Conservation (phyloP, 805 yeast genomes). For the Saccharomyces mikatae region DNA sequence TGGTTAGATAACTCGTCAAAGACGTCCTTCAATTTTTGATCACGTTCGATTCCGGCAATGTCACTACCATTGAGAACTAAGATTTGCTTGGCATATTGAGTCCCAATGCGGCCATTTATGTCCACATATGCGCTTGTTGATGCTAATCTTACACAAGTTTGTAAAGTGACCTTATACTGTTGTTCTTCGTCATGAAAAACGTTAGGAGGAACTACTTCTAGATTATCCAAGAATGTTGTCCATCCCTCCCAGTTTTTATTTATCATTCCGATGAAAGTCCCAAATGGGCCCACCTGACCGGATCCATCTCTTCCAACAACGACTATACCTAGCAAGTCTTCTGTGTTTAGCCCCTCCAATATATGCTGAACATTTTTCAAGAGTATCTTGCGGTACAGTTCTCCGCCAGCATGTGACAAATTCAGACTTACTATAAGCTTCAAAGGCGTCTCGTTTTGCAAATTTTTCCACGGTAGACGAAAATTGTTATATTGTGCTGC, state of each 20-base stretch:
- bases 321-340: slow-evolving; percentile 42
- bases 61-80: not conserved
- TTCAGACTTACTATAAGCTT: slow-evolving; percentile 39
- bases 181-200: slow-evolving; percentile 13
- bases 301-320: slow-evolving; percentile 40
- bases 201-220: slow-evolving; percentile 22
- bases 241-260: slow-evolving; percentile 42
- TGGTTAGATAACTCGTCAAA: not conserved
- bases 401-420: slow-evolving; percentile 19
- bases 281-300: slow-evolving; percentile 29
- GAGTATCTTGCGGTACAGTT: slow-evolving; percentile 25
- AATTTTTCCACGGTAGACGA: slow-evolving; percentile 13
- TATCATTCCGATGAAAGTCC: slow-evolving; percentile 42
- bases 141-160: slow-evolving; percentile 19
- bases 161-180: slow-evolving; percentile 15
- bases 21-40: not conserved
- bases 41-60: not conserved
- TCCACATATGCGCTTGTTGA: slow-evolving; percentile 1
- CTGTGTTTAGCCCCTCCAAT: slow-evolving; percentile 25
- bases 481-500: slow-evolving; percentile 12
- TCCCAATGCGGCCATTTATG: not conserved
- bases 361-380: slow-evolving; percentile 22
- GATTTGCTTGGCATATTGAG: not conserved
- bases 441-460: slow-evolving; percentile 24
- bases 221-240: slow-evolving; percentile 35